Conservation (phyloP, 768 basidiomycete species). For the Phlebiopsis flavidoalba region DNA sequence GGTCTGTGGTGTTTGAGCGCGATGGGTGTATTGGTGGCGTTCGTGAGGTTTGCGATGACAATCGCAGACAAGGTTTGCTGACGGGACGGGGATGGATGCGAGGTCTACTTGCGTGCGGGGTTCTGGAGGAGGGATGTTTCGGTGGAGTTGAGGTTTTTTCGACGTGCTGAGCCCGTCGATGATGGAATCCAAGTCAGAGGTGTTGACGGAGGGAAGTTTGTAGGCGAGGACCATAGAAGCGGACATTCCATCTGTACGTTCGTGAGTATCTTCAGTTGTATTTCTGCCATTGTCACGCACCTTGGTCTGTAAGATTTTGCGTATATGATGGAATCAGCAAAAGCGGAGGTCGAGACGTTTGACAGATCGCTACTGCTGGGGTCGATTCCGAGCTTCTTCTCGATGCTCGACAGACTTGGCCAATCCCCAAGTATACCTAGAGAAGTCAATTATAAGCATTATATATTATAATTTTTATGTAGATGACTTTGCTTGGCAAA, state of each 20-base stretch:
- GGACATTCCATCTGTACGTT: constrained; percentile 17
- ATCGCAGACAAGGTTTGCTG: constrained; percentile 16
- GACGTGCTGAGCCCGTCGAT: constrained; percentile 17
- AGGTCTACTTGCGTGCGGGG: constrained; percentile 20
- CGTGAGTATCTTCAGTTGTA: background rate
- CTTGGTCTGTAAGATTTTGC: constrained; percentile 12
- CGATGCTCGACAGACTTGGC: constrained; percentile 20
- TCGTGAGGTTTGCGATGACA: constrained; percentile 14
- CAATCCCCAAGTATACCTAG: constrained; percentile 16
- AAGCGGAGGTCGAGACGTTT: constrained; percentile 15
- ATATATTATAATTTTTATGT: background rate
- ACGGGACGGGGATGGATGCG: constrained; percentile 17
- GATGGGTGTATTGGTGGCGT: constrained; percentile 16
- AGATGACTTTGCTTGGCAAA: constrained; percentile 2
- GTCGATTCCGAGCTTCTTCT: constrained; percentile 14
- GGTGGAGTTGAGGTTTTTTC: constrained; percentile 15
- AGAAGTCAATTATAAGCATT: background rate
- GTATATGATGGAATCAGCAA: constrained; percentile 19
- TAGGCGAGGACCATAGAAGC: constrained; percentile 21
- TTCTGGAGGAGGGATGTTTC: constrained; percentile 10
- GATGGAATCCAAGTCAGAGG: constrained; percentile 14
- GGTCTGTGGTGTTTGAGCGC: constrained; percentile 6
- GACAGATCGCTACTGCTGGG: constrained; percentile 14
- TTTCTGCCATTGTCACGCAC: background rate
- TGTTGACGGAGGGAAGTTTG: constrained; percentile 17